Evolutionary conservation across 164 flowering plant species (phyloP), one percentile per base, ranked within the genome.

Genomic region (Berberis vulgaris): DNA sequence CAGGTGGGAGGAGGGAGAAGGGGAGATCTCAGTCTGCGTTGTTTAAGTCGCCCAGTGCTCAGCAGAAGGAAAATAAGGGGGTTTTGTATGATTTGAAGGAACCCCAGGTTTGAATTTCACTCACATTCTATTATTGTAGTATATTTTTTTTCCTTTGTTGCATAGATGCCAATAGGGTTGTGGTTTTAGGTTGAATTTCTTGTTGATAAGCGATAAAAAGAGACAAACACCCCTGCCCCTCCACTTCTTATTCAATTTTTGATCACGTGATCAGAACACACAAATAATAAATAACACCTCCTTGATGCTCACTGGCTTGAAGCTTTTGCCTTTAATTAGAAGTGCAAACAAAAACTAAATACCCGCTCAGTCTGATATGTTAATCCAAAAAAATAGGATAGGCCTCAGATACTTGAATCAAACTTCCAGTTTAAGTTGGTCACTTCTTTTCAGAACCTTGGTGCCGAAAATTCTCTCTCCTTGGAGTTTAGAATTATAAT

Each of bases 41-140:
- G 0, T 78, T 69, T 64, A 83, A 80, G 73, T 79, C 90, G 42
- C 61, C 74, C 64, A 89, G 86, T 43, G 52, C 64, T 50, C 83
- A 79, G 61, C 85, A 67, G 65, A 85, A 84, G 64, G 93, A 81
- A 12, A 82, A 72, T 65, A 80, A 78, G 64, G 85, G 80, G 41
- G 64, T 74, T 67, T 58, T 64, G 9, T 50, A 64, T 74, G 89
- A 83, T 59, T 43, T 68, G 10, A 85, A 79, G 65, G 96, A 89
- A 65, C 82, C 78, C 67, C 91, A 84, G 96, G 96, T 67, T 6
- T 9, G 6, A 12, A 40, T 12, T 43, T 43, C 5, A 5, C 0
- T 54, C 44, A 6, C 4, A 11, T 40, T 40, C 4, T 2, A 6
- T 40, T 12, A 52, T 4, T 59, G 64, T 49, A 49, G 11, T 49